Percentiles rank a stretch among this genome's conserved stretches.
Evolutionary conservation across 805 yeast species (phyloP).

Genomic region (Kregervanrija pseudodelftensis): DNA sequence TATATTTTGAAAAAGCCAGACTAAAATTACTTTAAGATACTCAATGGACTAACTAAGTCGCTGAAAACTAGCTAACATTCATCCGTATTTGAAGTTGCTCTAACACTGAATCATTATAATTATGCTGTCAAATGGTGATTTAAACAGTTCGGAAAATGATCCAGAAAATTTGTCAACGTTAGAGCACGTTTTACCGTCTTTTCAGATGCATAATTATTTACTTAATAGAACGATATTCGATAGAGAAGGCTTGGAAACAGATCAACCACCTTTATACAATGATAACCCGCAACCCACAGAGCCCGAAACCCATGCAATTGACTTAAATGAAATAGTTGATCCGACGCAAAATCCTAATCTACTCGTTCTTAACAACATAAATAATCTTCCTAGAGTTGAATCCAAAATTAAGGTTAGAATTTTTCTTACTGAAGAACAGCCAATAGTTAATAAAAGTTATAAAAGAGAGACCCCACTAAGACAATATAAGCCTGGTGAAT

Average conservation of each 20-base stretch:
- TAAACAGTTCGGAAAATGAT: no score
- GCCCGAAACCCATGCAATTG: neutral
- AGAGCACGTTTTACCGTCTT: conserved; percentile 56
- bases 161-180: neutral
- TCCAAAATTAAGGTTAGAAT: conserved; percentile 19
- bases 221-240: conserved; percentile 14
- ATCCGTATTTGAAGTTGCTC: no score
- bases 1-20: no score
- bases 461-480: conserved; percentile 29
- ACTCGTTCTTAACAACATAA: conserved; percentile 20
- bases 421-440: conserved; percentile 35
- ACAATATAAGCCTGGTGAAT: conserved; percentile 66
- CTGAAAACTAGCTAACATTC: no score
- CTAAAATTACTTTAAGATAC: no score
- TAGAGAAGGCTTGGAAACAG: neutral
- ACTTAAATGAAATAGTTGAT: conserved; percentile 5
- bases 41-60: no score
- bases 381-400: conserved; percentile 12
- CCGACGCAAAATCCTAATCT: conserved; percentile 15
- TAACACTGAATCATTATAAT: no score
- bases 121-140: no score
- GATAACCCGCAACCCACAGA: no score
- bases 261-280: no score
- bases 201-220: conserved; percentile 52
- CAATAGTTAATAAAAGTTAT: conserved; percentile 15